Evolutionary conservation across 169 alveolate genomes (phyloP).

Genomic region (Toxoplasma gondii): DNA sequence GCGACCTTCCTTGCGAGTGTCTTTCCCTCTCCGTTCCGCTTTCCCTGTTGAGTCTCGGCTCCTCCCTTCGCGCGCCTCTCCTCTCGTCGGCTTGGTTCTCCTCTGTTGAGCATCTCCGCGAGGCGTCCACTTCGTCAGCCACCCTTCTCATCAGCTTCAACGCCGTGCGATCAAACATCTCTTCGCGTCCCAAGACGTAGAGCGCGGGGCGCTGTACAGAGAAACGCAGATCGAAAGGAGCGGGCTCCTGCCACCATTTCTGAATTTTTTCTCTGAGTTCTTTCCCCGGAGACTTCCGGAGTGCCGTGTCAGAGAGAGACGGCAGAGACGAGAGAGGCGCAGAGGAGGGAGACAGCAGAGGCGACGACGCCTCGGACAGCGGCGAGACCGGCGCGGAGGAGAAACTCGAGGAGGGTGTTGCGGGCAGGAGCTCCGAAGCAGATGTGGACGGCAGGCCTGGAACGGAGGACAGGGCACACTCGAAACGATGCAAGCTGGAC

Average conservation of each 20-base stretch:
- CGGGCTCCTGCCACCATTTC: conserved; percentile 21
- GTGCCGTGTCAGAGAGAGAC: not conserved
- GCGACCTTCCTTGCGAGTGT: not conserved
- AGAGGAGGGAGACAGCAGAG: not conserved
- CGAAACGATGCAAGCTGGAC: too few species aligned
- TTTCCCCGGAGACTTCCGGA: not conserved
- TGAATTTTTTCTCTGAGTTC: not conserved
- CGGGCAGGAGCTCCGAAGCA: not conserved
- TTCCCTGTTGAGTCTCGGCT: not conserved
- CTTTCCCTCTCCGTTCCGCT: not conserved
- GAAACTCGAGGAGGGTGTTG: not conserved
- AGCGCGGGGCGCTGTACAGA: not conserved
- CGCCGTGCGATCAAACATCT: not conserved
- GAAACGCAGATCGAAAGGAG: conserved; percentile 10
- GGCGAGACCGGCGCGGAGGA: not conserved
- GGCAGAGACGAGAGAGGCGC: not conserved
- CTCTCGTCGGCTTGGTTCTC: not conserved
- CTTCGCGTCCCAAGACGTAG: not conserved
- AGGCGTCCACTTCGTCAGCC: not conserved
- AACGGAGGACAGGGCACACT: too few species aligned
- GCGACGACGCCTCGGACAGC: not conserved
- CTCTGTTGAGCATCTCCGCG: not conserved
- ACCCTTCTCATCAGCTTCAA: not conserved
- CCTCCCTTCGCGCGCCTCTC: not conserved
- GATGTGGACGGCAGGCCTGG: not conserved